phyloP scores from a whole-genome alignment of 2,329 filamentous ascomycete genomes.

The Colletotrichum sp. region DNA sequence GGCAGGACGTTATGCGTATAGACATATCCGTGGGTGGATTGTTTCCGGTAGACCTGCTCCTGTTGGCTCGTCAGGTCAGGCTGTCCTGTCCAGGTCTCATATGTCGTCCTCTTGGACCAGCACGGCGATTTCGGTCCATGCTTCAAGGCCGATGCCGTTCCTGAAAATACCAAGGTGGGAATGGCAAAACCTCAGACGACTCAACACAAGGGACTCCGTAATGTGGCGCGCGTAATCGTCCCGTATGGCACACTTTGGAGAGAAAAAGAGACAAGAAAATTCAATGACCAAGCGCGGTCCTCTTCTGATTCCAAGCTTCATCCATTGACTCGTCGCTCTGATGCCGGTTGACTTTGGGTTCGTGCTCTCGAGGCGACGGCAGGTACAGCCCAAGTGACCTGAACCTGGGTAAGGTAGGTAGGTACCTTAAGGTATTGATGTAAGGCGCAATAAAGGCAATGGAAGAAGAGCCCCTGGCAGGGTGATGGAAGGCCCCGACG shows the following conservation, averaged over 20 bases:
- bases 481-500: background rate
- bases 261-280: background rate
- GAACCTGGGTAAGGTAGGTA: background rate
- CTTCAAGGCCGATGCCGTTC: background rate
- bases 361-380: background rate
- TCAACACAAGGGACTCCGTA: conserved; percentile 8
- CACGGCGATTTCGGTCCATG: background rate
- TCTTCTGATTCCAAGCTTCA: background rate
- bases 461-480: background rate
- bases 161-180: conserved; percentile 1
- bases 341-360: background rate
- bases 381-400: background rate
- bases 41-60: background rate
- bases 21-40: background rate
- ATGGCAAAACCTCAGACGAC: conserved; percentile 16
- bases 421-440: background rate
- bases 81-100: background rate
- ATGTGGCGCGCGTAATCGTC: background rate
- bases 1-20: background rate
- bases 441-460: background rate
- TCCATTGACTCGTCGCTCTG: background rate
- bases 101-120: background rate
- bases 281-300: background rate
- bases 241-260: background rate
- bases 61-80: background rate